Evolutionary conservation across 2,329 filamentous ascomycete genomes (phyloP), one percentile per base, ranked within the genome.

Genomic region (Coniochaeta sp.): DNA sequence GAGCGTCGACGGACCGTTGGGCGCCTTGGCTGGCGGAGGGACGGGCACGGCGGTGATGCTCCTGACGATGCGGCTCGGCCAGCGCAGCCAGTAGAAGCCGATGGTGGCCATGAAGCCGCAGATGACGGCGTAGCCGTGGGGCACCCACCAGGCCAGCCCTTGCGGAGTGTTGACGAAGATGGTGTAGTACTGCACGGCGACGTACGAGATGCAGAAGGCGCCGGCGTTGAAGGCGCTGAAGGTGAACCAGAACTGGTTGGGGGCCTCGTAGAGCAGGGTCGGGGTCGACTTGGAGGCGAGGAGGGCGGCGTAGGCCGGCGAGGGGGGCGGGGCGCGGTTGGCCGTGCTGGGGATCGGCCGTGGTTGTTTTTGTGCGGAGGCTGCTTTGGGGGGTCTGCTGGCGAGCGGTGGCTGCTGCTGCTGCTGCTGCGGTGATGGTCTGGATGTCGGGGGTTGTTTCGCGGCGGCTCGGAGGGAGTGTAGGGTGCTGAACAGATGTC

Each of bases 161-260:
- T 80, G 72, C 16, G 83, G 79, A 7, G 80, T 74, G 62, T 81
- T 70, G 50, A 77, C 70, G 63, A 81, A 78, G 47, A 80, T 77
- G 59, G 74, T 70, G 67, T 78, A 80, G 64, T 79, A 79, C 69
- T 83, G 81, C 65, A 79, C 75, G 55, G 75, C 72, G 1, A 80
- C 77, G 66, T 80, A 84, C 40, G 71, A 65, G 60, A 84, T 76
- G 70, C 80, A 84, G 67, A 82, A 81, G 24, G 77, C 62, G 2
- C 81, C 81, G 28, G 83, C 80, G 16, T 75, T 71, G 71, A 87
- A 86, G 68, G 83, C 84, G 54, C 83, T 81, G 65, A 83, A 69
- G 63, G 88, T 79, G 71, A 86, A 88, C 72, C 80, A 79, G 60
- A 81, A 81, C 67, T 89, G 86, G 1, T 85, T 85, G 16, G 85